A percentile compares a stretch with the other conserved stretches of the same genome.
Conservation (phyloP, 257 asterid genomes). For the Solanum arcanum region DNA sequence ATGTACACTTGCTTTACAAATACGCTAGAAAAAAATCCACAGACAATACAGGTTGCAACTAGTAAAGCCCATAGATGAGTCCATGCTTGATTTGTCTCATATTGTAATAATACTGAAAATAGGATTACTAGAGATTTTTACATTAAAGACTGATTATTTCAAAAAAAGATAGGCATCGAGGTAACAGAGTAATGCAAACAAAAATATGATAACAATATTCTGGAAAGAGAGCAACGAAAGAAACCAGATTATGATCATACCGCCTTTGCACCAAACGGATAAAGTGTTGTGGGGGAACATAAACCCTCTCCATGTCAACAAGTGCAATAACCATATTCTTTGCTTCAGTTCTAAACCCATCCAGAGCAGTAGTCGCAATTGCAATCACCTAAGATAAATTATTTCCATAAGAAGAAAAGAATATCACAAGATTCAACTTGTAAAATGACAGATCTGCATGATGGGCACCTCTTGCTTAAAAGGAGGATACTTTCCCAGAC, state of each 20-base stretch:
- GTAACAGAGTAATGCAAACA: neutral
- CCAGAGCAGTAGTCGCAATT: conserved; percentile 13
- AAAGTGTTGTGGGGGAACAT: conserved; percentile 16
- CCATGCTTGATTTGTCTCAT: neutral
- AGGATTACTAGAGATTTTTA: neutral
- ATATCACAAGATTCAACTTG: neutral
- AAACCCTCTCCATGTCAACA: conserved; percentile 32
- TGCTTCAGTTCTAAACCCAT: conserved; percentile 11
- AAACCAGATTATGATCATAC: conserved; percentile 23
- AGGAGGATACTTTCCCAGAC: conserved; percentile 98
- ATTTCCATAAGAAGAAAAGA: neutral
- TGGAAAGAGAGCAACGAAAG: neutral
- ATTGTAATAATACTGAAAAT: neutral
- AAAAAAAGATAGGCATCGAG: neutral
- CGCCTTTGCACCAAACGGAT: conserved; percentile 63
- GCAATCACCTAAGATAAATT: conserved; percentile 6
- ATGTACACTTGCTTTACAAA: neutral
- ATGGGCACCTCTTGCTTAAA: conserved; percentile 80
- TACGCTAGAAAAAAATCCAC: neutral
- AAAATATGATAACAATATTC: neutral
- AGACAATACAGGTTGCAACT: neutral
- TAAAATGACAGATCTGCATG: neutral
- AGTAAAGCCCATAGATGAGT: neutral
- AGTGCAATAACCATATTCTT: conserved; percentile 16
- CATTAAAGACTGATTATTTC: neutral